These are phyloP conservation scores for Cyclospora cayetanensis DNA, from an alignment of 169 alveolate genomes.

Conservation along the genomic window DNA sequence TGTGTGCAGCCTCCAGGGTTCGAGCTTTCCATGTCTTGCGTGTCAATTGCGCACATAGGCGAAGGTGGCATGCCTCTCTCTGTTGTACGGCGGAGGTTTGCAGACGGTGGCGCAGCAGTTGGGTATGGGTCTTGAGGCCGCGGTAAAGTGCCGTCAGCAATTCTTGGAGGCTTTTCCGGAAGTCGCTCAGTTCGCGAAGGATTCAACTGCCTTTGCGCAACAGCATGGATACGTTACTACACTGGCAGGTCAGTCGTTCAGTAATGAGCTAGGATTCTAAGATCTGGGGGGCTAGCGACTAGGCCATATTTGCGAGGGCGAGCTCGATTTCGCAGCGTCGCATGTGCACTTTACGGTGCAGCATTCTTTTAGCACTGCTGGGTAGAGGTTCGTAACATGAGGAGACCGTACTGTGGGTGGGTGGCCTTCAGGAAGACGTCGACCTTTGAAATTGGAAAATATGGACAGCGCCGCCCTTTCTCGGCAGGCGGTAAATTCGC, in stretches of 20 bases:
- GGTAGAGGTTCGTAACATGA: no score
- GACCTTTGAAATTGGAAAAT: neutral
- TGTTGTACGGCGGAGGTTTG: conserved; percentile 72
- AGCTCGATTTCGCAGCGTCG: no score
- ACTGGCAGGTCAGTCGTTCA: conserved; percentile 53
- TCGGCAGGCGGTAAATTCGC: conserved; percentile 46
- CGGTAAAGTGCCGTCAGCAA: conserved; percentile 2
- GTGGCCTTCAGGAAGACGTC: neutral
- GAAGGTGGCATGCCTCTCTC: conserved; percentile 66
- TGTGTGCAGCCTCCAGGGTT: neutral
- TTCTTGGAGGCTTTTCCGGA: conserved; percentile 60
- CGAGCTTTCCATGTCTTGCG: neutral
- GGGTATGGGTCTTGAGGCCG: conserved; percentile 14
- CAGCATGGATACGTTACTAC: conserved; percentile 56
- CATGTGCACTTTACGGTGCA: no score
- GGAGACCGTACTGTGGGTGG: no score
- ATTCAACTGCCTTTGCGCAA: neutral
- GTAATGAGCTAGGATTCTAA: no score
- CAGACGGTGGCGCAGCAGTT: conserved; percentile 59
- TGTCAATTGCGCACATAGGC: conserved; percentile 20
- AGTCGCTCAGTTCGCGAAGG: neutral
- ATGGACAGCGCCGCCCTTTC: neutral
- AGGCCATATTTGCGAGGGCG: no score
- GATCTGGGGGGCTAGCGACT: no score
- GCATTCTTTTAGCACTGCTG: no score